These are phyloP conservation scores for Penicillium sp. DNA, from an alignment of 2,329 filamentous ascomycete species.

Conservation along the genomic window DNA sequence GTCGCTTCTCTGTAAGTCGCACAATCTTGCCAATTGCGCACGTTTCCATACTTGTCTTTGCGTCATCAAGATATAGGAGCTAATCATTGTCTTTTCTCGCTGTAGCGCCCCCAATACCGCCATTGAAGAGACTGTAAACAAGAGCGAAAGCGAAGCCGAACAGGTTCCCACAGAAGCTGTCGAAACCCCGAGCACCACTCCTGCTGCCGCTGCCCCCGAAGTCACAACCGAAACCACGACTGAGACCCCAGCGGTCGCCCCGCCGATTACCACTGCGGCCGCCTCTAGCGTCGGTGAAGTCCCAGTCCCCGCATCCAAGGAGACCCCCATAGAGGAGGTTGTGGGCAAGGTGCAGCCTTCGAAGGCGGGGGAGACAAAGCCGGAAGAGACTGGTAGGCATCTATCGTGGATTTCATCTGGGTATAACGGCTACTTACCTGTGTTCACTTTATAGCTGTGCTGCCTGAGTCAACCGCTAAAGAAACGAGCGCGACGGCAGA, in stretches of 20 bases:
- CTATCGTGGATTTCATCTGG: background rate
- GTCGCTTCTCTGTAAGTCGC: conserved; percentile 41
- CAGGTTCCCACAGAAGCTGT: conserved; percentile 21
- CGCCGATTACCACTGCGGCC: conserved; percentile 19
- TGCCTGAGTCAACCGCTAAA: conserved; percentile 14
- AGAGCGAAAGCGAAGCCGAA: conserved; percentile 27
- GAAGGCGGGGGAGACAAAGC: conserved; percentile 4
- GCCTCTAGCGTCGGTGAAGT: conserved; percentile 16
- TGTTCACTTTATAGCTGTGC: background rate
- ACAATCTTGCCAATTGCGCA: background rate
- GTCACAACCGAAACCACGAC: conserved; percentile 20
- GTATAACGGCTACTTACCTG: conserved; percentile 10
- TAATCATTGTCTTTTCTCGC: conserved; percentile 3
- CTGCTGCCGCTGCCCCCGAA: conserved; percentile 27
- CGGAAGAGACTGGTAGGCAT: conserved; percentile 14
- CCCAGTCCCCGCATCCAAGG: conserved; percentile 13
- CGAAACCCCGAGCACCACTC: conserved; percentile 21
- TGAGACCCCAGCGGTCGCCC: conserved; percentile 16
- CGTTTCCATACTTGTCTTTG: conserved; percentile 9
- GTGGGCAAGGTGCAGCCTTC: conserved; percentile 15
- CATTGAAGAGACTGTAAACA: conserved; percentile 22
- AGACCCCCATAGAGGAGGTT: conserved; percentile 17
- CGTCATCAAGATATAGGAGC: conserved; percentile 1
- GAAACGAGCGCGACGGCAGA: conserved; percentile 13
- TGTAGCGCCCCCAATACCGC: conserved; percentile 12